Evolutionary conservation across 345 rosid genomes (phyloP).

Genomic region (Eucalyptus microcorys): DNA sequence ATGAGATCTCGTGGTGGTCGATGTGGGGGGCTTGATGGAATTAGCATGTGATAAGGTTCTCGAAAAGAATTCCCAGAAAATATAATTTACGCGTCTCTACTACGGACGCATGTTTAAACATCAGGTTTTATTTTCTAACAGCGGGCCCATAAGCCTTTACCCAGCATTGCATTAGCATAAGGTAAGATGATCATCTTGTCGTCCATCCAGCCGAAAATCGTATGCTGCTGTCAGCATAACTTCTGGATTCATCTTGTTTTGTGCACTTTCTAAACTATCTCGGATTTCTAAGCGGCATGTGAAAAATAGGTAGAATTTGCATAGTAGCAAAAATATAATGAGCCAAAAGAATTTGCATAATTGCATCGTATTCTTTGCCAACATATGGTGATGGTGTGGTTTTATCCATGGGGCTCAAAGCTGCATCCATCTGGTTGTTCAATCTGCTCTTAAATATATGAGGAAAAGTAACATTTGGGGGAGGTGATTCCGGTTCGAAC

Average conservation of each 20-base stretch:
- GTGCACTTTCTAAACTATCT: not conserved
- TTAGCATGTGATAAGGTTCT: not conserved
- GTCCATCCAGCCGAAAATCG: not conserved
- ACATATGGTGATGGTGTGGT: not conserved
- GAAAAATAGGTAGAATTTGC: not conserved
- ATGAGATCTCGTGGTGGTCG: not conserved
- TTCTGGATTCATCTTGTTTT: not conserved
- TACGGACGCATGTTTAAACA: not conserved
- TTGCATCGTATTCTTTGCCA: not conserved
- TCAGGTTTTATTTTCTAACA: not conserved
- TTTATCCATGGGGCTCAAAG: not conserved
- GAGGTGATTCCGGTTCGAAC: not conserved
- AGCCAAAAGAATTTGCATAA: too few relatives aligned
- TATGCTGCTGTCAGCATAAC: not conserved
- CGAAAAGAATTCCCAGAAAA: not conserved
- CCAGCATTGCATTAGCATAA: too few relatives aligned
- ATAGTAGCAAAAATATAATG: too few relatives aligned
- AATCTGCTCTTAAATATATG: too few relatives aligned
- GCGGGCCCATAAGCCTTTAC: too few relatives aligned
- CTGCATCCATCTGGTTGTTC: not conserved
- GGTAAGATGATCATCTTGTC: not conserved
- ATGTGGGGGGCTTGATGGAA: not conserved
- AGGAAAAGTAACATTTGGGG: not conserved
- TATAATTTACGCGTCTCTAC: not conserved
- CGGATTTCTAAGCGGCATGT: too few relatives aligned